A percentile compares a stretch with the other conserved stretches of the same genome.
Conservation (phyloP, 768 basidiomycete species). For the Phylloporus scabripes region DNA sequence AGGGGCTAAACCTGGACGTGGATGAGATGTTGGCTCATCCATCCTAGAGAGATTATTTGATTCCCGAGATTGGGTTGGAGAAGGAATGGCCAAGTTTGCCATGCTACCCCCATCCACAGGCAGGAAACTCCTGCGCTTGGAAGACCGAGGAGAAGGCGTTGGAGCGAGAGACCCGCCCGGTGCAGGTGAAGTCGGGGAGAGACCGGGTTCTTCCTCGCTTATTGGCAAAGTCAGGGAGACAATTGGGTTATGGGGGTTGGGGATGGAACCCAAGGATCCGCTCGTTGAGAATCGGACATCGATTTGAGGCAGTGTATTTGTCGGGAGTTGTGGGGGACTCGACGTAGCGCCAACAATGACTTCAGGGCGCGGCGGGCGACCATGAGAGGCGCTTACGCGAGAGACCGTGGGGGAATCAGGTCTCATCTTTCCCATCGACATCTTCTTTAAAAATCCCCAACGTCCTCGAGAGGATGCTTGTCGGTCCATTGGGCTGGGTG, state of each 20-base stretch:
- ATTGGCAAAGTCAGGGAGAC: conserved; percentile 24
- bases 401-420: conserved; percentile 45
- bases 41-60: conserved; percentile 34
- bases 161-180: conserved; percentile 37
- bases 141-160: conserved; percentile 41
- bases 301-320: conserved; percentile 51
- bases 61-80: conserved; percentile 54
- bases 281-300: conserved; percentile 70
- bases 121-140: conserved; percentile 84
- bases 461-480: conserved; percentile 42
- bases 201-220: conserved; percentile 16
- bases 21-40: conserved; percentile 21
- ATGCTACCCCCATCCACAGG: conserved; percentile 68
- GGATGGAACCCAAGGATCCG: conserved; percentile 51
- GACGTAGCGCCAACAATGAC: conserved; percentile 12
- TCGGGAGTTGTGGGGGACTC: conserved; percentile 29
- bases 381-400: conserved; percentile 34
- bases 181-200: conserved; percentile 1
- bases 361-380: conserved; percentile 15
- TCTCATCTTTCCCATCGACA: conserved; percentile 94
- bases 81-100: conserved; percentile 57
- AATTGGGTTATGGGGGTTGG: conserved; percentile 28
- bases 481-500: conserved; percentile 22
- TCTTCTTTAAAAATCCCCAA: conserved; percentile 97
- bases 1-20: conserved; percentile 41